Evolutionary conservation across 805 yeast species (phyloP), one percentile per base, ranked within the genome.

Genomic region (Saturnispora diversa): DNA sequence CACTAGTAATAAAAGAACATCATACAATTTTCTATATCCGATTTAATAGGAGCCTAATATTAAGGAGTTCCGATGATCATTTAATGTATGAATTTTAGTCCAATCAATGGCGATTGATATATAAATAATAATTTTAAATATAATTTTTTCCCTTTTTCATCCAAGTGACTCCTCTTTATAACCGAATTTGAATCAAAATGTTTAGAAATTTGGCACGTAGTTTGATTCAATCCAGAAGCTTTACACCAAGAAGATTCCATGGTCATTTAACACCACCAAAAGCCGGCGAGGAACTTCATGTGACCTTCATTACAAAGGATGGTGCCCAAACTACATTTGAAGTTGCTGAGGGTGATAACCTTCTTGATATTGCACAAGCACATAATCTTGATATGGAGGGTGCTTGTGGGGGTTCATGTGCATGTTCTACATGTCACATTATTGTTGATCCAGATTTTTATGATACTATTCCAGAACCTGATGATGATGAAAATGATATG

Each of bases 331-430:
- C 76, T 49, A 75, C 83, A 1, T 75, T 74, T 51, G 96, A 87
- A 55, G 97, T 82, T 2, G 80, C 90, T 2, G 95, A 82, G 51
- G 97, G 97, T 11, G 98, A 92, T 56, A 77, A 87, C 27, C 56
- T 92, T 21, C 65, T 92, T 58, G 98, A 92, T 58, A 86, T 92
- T 42, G 98, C 97, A 5, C 97, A 92, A 64, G 94, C 92, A 3
- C 64, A 88, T 56, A 82, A 88, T 53, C 62, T 92, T 43, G 98
- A 92, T 50, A 88, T 92, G 92, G 98, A 92, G 60, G 95, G 80
- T 33, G 98, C 98, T 0, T 92, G 98, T 63, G 98, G 98, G 17
- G 98, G 97, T 3, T 86, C 97, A 4, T 92, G 98, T 69, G 98
- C 98, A 1, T 92, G 98, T 60, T 87, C 97, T 5, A 92, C 98